Percentiles rank a stretch among this genome's conserved stretches.
These are phyloP conservation scores for Saccharomyces hybrid DNA, from an alignment of 1,139 yeast genomes.

Conservation along the genomic window DNA sequence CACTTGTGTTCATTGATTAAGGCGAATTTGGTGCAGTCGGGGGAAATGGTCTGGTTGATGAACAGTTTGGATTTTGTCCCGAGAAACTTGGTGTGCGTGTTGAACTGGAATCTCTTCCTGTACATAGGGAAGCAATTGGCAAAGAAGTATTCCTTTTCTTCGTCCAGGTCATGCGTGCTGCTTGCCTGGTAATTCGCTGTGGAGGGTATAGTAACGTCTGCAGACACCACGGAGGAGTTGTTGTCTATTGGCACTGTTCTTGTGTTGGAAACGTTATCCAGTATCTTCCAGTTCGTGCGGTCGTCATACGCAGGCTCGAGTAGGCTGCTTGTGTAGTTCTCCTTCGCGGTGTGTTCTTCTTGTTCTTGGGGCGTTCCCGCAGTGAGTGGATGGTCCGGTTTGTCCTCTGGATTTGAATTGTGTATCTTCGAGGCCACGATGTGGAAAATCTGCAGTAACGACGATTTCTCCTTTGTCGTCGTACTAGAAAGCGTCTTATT, in stretches of 20 bases:
- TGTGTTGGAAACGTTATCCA: constrained; percentile 23
- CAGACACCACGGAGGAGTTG: constrained; percentile 5
- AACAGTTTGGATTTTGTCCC: constrained; percentile 44
- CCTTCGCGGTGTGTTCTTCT: background rate
- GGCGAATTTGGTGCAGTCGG: constrained; percentile 46
- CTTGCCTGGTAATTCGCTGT: constrained; percentile 6
- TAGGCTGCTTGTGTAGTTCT: background rate
- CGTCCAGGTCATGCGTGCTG: constrained; percentile 15
- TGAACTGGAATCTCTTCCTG: constrained; percentile 56
- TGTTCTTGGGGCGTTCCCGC: constrained; percentile 6
- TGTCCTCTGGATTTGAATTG: background rate
- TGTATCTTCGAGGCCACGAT: background rate
- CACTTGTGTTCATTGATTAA: constrained; percentile 60
- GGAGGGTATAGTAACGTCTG: background rate
- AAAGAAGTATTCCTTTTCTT: constrained; percentile 52
- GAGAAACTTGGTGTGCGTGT: constrained; percentile 51
- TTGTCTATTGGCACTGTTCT: constrained; percentile 18
- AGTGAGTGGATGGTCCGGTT: background rate
- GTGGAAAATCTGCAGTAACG: background rate
- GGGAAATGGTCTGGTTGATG: constrained; percentile 57
- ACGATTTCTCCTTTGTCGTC: background rate
- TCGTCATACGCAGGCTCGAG: background rate
- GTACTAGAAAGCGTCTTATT: background rate
- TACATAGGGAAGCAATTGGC: constrained; percentile 79
- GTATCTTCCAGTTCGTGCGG: constrained; percentile 5